Percentiles rank a stretch among this genome's conserved stretches.
Evolutionary conservation across 2,329 filamentous ascomycete species (phyloP).

Genomic region (Fusarium transvaalense): DNA sequence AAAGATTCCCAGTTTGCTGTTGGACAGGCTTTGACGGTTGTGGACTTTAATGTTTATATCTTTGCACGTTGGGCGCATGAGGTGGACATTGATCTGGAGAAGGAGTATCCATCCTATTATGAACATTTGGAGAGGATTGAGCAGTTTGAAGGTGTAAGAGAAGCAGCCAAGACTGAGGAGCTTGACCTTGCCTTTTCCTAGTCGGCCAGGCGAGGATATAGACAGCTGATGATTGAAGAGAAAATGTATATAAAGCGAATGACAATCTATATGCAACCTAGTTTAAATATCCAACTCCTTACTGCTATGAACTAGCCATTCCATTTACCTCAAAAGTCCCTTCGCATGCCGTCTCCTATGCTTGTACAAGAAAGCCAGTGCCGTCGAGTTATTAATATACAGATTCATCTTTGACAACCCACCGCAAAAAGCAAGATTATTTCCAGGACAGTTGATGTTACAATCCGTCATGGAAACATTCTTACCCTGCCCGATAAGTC

Average conservation of each 20-base stretch:
- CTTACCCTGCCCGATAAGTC: conserved; percentile 43
- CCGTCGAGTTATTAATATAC: conserved; percentile 48
- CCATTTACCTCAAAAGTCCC: not conserved
- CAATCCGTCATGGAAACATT: conserved; percentile 52
- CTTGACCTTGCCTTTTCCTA: conserved; percentile 5
- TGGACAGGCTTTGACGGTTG: conserved; percentile 26
- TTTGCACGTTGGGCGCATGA: conserved; percentile 39
- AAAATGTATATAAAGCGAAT: not conserved
- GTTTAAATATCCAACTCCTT: not conserved
- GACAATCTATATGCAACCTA: not conserved
- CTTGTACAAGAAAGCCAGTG: conserved; percentile 20
- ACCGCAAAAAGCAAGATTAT: conserved; percentile 51
- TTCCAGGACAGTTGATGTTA: conserved; percentile 53
- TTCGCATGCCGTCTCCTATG: conserved; percentile 15
- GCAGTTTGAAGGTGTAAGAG: conserved; percentile 3
- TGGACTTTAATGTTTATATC: conserved; percentile 41
- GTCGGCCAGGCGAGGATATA: not conserved
- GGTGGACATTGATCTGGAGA: conserved; percentile 19
- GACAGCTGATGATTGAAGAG: not conserved
- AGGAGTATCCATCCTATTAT: conserved; percentile 10
- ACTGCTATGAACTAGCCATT: too few species aligned
- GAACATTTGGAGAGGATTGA: conserved; percentile 6
- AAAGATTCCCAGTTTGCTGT: conserved; percentile 1
- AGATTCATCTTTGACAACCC: conserved; percentile 50
- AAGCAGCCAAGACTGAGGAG: not conserved